Base-by-base conservation (phyloP, 2,329 filamentous ascomycete species). In the Colletotrichum lentis region DNA sequence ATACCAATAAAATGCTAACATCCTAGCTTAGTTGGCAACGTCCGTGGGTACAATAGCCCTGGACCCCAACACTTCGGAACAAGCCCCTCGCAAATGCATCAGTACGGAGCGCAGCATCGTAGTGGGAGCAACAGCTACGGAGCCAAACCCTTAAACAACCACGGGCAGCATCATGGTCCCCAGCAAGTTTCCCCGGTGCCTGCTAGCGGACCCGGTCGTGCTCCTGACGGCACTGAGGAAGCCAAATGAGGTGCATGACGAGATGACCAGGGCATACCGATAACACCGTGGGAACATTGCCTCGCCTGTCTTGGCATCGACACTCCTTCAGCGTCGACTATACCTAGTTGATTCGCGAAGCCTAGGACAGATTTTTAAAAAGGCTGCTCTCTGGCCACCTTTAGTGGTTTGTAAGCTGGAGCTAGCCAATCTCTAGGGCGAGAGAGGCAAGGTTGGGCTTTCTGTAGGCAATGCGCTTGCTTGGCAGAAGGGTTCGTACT, bases 11-110 rank as follows among this genome's bases (percentile, higher is more conserved):
- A 62, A 70, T 73, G 74, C 78, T 83, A 79, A 82, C 79, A 77
- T 77, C 78, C 76, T 71, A 71, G 70, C 72, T 67, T 73, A 90
- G 86, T 89, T 82, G 85, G 83, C 72, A 85, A 86, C 69, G 84
- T 85, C 73, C 86, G 88, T 73, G 85, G 84, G 61, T 91, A 90
- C 76, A 84, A 82, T 72, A 86, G 85, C 61, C 80, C 82, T 41
- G 85, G 85, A 61, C 83, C 85, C 46, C 87, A 89, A 71, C 89
- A 90, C 70, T 90, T 85, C 75, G 85, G 88, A 62, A 87, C 85
- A 43, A 91, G 89, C 73, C 89, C 89, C 58, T 88, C 90, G 71
- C 87, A 90, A 68, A 80, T 82, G 73, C 88, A 90, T 75, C 87
- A 90, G 72, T 90, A 88, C 74, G 84, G 84, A 2, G 83, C 83